These are phyloP conservation scores for Harringtonia aguacate DNA, from an alignment of 2,329 filamentous ascomycete species.

Conservation along the genomic window DNA sequence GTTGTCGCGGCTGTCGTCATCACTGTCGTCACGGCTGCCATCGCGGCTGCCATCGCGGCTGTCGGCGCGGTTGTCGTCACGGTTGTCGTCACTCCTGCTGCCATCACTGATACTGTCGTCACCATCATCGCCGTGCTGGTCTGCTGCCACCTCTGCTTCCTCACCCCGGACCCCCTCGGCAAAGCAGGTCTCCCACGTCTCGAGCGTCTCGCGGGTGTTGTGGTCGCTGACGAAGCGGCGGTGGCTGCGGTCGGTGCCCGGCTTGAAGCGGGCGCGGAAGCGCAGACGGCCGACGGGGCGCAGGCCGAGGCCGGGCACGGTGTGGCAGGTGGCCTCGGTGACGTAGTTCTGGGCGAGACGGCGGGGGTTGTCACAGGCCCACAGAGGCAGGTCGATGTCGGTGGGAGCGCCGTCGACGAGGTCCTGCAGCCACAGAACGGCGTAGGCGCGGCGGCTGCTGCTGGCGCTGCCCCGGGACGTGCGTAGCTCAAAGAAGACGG, in stretches of 20 bases:
- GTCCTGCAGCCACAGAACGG: constrained; percentile 77
- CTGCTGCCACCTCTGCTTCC: constrained; percentile 56
- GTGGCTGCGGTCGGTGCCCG: constrained; percentile 82
- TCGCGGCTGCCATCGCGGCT: neutral
- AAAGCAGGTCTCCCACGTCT: constrained; percentile 87
- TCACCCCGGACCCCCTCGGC: constrained; percentile 72
- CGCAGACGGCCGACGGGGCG: constrained; percentile 71
- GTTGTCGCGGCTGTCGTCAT: no score
- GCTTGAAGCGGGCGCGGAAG: constrained; percentile 76
- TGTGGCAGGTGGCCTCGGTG: constrained; percentile 61
- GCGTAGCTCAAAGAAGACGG: constrained; percentile 84
- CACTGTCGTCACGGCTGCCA: neutral
- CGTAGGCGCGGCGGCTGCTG: constrained; percentile 64
- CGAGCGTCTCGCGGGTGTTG: constrained; percentile 82
- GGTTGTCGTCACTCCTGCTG: neutral
- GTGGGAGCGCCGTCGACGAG: constrained; percentile 69
- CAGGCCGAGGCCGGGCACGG: constrained; percentile 64
- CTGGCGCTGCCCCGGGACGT: constrained; percentile 54
- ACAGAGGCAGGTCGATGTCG: constrained; percentile 81
- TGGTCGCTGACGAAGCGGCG: constrained; percentile 76
- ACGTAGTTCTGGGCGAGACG: constrained; percentile 88
- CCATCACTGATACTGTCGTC: neutral
- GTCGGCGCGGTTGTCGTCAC: neutral
- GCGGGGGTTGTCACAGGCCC: constrained; percentile 64
- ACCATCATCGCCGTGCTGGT: constrained; percentile 64